Base-by-base conservation (phyloP, 2,329 filamentous ascomycete genomes). In the Aspergillus novofumigatus region DNA sequence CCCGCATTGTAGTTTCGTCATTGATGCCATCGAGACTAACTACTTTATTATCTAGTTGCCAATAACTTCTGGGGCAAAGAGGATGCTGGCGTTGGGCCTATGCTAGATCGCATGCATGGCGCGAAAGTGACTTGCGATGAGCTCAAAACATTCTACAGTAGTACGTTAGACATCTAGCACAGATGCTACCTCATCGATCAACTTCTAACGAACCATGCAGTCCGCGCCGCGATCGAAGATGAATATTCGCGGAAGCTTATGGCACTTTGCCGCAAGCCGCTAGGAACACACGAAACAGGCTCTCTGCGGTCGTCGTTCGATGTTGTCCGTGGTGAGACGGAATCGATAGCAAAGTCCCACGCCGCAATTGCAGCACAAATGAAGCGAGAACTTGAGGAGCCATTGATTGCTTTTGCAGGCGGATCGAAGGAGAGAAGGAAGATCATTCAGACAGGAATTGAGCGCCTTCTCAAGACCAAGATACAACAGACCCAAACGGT, bases 21-120 rank as follows among this genome's bases (percentile, higher is more conserved):
- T 35, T 26, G 44, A 42, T 14, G 9, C 23, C 9, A 35, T 44
- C 14, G 14, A 7, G 55, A 20, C 59, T 64, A 32, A 64, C 44
- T 28, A 14, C 23, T 9, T 6, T 50, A 23, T 45, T 21, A 21
- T 51, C 4, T 59, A 92, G 75, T 99, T 79, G 93, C 94, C 69
- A 99, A 99, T 80, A 99, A 99, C 75, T 99, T 99, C 77, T 99
- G 94, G 94, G 94, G 94, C 62, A 97, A 96, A 81, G 93, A 97
- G 74, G 94, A 99, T 81, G 94, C 93, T 52, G 95, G 94, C 72
- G 92, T 99, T 69, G 83, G 83, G 49, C 95, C 94, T 57, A 85
- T 99, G 69, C 83, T 99, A 29, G 91, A 93, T 74, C 93, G 94
- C 70, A 96, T 99, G 91, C 88, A 91, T 71, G 88, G 87, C 75